These are phyloP conservation scores for Monosporozyma servazzii DNA, from an alignment of 805 yeast species.

Conservation along the genomic window DNA sequence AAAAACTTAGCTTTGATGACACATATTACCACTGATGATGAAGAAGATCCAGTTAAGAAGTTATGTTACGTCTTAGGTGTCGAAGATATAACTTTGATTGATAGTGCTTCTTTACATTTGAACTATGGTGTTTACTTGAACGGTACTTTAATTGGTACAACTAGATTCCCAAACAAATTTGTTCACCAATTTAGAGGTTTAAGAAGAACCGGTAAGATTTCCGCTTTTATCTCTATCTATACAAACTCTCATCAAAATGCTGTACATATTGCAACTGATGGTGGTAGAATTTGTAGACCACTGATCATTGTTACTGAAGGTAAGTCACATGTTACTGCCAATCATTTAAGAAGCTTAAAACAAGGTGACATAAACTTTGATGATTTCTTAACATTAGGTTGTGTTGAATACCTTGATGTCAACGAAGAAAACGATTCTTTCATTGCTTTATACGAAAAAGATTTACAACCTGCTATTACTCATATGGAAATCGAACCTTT, in stretches of 20 bases:
- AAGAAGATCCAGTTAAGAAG: constrained; percentile 75
- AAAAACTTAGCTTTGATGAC: constrained; percentile 97
- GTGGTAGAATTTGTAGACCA: constrained; percentile 97
- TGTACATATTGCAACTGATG: constrained; percentile 97
- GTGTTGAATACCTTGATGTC: constrained; percentile 92
- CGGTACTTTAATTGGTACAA: constrained; percentile 90
- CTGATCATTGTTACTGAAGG: constrained; percentile 77
- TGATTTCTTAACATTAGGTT: constrained; percentile 74
- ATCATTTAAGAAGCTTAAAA: constrained; percentile 56
- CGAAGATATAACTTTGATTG: constrained; percentile 73
- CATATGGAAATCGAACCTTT: constrained; percentile 96
- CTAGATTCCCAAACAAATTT: constrained; percentile 78
- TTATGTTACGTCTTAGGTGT: constrained; percentile 80
- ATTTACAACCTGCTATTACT: constrained; percentile 48
- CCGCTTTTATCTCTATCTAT: constrained; percentile 86
- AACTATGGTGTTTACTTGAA: constrained; percentile 81
- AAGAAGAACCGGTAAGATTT: constrained; percentile 76
- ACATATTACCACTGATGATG: constrained; percentile 96
- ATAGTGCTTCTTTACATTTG: constrained; percentile 73
- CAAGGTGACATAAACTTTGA: constrained; percentile 78
- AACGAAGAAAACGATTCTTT: constrained; percentile 93
- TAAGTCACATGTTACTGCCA: constrained; percentile 56
- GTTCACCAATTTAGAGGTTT: constrained; percentile 68
- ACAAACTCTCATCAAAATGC: constrained; percentile 84
- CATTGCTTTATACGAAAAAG: constrained; percentile 82